Conservation (phyloP, 169 alveolate genomes). For the Eimeria acervulina region DNA sequence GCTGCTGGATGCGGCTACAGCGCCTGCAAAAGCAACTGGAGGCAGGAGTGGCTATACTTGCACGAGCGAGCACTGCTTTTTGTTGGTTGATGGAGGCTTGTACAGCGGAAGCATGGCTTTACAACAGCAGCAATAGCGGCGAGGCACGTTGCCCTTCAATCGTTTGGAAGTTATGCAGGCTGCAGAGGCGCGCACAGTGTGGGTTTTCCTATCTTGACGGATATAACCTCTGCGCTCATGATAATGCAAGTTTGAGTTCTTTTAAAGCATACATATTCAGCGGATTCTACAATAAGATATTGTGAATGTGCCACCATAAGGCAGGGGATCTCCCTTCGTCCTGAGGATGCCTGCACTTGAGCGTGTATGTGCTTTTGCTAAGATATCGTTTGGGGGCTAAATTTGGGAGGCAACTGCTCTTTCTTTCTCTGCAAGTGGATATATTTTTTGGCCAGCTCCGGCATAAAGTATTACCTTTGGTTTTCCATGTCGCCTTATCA, state of each 20-base stretch:
- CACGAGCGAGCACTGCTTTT: not conserved
- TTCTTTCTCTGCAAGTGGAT: not conserved
- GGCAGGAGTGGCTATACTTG: not conserved
- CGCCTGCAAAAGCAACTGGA: not conserved
- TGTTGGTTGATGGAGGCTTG: not conserved
- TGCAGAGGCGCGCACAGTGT: not conserved
- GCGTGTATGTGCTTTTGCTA: not conserved
- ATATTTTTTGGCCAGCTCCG: not conserved
- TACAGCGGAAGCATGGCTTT: not conserved
- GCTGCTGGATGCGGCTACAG: not conserved
- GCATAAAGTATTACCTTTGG: not conserved
- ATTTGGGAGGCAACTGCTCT: not conserved
- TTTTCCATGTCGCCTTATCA: not conserved
- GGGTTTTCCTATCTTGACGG: not conserved
- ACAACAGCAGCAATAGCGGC: too few relatives aligned
- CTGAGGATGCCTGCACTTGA: not conserved
- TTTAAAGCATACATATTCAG: not conserved
- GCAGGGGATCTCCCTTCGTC: not conserved
- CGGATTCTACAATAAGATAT: not conserved
- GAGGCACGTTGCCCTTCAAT: not conserved
- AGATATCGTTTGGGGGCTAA: not conserved
- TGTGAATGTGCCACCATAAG: not conserved
- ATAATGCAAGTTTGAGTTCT: not conserved
- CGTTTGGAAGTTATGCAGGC: not conserved
- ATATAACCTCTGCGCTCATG: not conserved